Conservation (phyloP, 2,329 filamentous ascomycete species). For the Alternaria solani region DNA sequence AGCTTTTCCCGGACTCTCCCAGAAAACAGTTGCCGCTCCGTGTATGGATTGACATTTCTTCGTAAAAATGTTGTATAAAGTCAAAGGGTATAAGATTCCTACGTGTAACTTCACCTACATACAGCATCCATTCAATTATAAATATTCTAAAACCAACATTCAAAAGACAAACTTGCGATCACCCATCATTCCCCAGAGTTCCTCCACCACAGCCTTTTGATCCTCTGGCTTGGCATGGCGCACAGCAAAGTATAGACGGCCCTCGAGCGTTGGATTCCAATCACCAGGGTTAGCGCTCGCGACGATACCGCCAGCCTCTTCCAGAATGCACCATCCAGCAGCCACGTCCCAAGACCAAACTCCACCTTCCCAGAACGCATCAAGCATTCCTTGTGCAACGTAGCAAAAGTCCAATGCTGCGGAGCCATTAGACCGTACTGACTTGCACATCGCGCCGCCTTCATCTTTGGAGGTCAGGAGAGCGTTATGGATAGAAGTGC, state of each 20-base stretch:
- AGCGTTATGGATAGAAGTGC: slow-evolving; percentile 37
- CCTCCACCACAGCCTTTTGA: slow-evolving; percentile 44
- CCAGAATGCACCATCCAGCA: slow-evolving; percentile 50
- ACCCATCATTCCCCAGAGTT: slow-evolving; percentile 49
- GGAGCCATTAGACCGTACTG: slow-evolving; percentile 46
- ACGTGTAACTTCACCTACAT: not conserved
- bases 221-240: slow-evolving; percentile 40
- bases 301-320: slow-evolving; percentile 50
- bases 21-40: too few relatives aligned
- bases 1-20: not conserved
- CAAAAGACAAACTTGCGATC: slow-evolving; percentile 41
- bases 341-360: slow-evolving; percentile 50
- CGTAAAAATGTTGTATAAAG: too few relatives aligned
- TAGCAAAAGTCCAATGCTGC: slow-evolving; percentile 52
- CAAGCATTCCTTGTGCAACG: slow-evolving; percentile 47
- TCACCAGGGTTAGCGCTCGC: slow-evolving; percentile 47
- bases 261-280: slow-evolving; percentile 47
- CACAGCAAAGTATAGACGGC: slow-evolving; percentile 47
- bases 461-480: slow-evolving; percentile 39
- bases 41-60: too few relatives aligned
- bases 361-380: slow-evolving; percentile 50
- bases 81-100: not conserved
- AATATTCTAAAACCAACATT: not conserved
- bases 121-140: not conserved
- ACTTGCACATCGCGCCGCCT: slow-evolving; percentile 47